Evolutionary conservation across 768 basidiomycete genomes (phyloP), one percentile per base, ranked within the genome.

Genomic region (Leccinum imitatum): DNA sequence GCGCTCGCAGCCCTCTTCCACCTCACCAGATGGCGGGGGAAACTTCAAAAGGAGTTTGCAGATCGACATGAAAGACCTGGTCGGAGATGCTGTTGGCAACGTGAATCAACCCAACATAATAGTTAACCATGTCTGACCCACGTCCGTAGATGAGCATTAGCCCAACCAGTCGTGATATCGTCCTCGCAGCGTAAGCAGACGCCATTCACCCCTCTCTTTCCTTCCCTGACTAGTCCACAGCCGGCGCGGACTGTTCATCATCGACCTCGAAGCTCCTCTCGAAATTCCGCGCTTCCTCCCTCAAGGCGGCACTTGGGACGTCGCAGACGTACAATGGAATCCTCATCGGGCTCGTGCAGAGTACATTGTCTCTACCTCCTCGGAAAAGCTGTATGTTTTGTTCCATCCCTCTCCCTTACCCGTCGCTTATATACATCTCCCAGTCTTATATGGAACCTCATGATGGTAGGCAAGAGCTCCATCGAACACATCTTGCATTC

Each of bases 281-380:
- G 87, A 91, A 63, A 83, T 94, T 0, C 97, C 97, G 23, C 83
- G 96, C 13, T 98, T 96, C 70, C 82, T 99, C 9, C 96, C 96
- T 14, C 95, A 99, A 75, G 93, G 94, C 2, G 95, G 95, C 1
- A 93, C 91, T 6, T 98, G 95, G 93, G 92, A 96, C 66, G 94
- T 97, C 11, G 90, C 91, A 1, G 91, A 95, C 67, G 90, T 94
- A 0, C 91, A 93, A 64, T 95, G 93, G 93, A 94, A 93, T 63
- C 93, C 93, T 1, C 93, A 95, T 66, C 82, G 80, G 3, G 78
- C 81, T 35, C 82, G 86, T 14, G 84, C 86, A 37, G 85, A 94
- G 61, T 93, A 93, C 68, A 89, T 95, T 50, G 87, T 92, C 31
- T 91, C 91, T 3, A 94, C 94, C 0, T 93, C 91, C 3, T 89